Percentiles rank a stretch among this genome's conserved stretches.
Evolutionary conservation across 1,139 yeast species (phyloP).

Genomic region (Suhomyces guaymorum): DNA sequence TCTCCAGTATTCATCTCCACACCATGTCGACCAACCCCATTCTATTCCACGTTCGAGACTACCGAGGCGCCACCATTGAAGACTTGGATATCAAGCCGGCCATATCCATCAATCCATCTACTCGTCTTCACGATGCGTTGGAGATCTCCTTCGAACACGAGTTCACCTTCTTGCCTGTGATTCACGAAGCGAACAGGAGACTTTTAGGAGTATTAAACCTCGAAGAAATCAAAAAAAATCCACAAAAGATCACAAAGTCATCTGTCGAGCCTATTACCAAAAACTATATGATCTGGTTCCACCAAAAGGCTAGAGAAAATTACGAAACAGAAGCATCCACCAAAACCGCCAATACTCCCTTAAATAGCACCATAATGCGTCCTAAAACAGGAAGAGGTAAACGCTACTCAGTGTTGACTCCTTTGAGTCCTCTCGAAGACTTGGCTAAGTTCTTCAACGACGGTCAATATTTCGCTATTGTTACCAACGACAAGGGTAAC

Average conservation of each 20-base stretch:
- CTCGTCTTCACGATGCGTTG: slow-evolving; percentile 49
- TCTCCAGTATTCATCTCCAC: too few relatives aligned
- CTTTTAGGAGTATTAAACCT: slow-evolving; percentile 59
- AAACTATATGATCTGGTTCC: slow-evolving; percentile 48
- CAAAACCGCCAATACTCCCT: slow-evolving; percentile 24
- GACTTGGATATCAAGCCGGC: slow-evolving; percentile 66
- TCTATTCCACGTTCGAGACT: slow-evolving; percentile 39
- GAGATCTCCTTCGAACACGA: slow-evolving; percentile 57
- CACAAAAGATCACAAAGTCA: slow-evolving; percentile 26
- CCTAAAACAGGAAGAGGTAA: slow-evolving; percentile 32
- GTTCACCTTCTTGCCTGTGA: slow-evolving; percentile 59
- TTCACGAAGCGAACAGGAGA: slow-evolving; percentile 49
- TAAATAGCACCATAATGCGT: slow-evolving; percentile 30
- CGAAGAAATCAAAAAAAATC: slow-evolving; percentile 38
- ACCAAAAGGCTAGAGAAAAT: slow-evolving; percentile 36
- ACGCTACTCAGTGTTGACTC: slow-evolving; percentile 49
- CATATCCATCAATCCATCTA: slow-evolving; percentile 53
- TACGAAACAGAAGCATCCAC: slow-evolving; percentile 24
- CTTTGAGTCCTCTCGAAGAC: slow-evolving; percentile 57
- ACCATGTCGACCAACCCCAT: slow-evolving; percentile 11
- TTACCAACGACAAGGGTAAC: slow-evolving; percentile 55
- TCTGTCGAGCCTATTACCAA: slow-evolving; percentile 36
- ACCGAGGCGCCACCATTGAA: slow-evolving; percentile 58
- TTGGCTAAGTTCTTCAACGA: slow-evolving; percentile 52
- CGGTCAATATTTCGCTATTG: slow-evolving; percentile 58